Conservation (phyloP, 2,329 filamentous ascomycete species). For the Canariomyces notabilis region DNA sequence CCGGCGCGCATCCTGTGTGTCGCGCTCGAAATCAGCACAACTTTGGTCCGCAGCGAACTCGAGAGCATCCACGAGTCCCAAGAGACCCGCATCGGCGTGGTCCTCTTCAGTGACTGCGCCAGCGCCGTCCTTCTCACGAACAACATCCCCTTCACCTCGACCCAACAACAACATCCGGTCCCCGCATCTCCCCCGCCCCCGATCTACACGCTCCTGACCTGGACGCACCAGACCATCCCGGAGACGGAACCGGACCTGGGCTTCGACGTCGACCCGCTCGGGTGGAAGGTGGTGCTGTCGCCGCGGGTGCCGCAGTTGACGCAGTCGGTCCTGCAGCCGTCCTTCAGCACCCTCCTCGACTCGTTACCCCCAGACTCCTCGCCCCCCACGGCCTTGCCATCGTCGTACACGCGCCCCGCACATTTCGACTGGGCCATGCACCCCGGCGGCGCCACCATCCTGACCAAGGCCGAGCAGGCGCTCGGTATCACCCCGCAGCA, state of each 20-base stretch:
- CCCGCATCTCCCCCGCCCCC: slow-evolving; percentile 1
- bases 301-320: slow-evolving; percentile 57
- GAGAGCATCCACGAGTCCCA: slow-evolving; percentile 55
- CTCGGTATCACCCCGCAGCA: slow-evolving; percentile 57
- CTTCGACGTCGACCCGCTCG: slow-evolving; percentile 59
- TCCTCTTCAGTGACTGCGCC: slow-evolving; percentile 67
- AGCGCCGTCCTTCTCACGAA: slow-evolving; percentile 62
- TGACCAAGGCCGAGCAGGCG: slow-evolving; percentile 56
- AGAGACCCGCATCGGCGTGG: slow-evolving; percentile 59
- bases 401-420: slow-evolving; percentile 31
- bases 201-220: slow-evolving; percentile 58
- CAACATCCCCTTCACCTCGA: slow-evolving; percentile 35
- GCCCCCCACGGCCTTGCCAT: slow-evolving; percentile 37
- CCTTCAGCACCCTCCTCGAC: slow-evolving; percentile 51
- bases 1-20: slow-evolving; percentile 61
- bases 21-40: slow-evolving; percentile 58
- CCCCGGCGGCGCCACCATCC: slow-evolving; percentile 62
- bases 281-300: slow-evolving; percentile 64
- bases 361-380: slow-evolving; percentile 37
- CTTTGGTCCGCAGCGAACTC: slow-evolving; percentile 59
- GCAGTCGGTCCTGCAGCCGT: slow-evolving; percentile 44
- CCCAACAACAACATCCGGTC: too few species aligned
- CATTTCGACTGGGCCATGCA: slow-evolving; percentile 73
- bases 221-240: slow-evolving; percentile 59
- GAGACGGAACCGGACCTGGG: slow-evolving; percentile 59